Evolutionary conservation across 2,329 filamentous ascomycete species (phyloP), one percentile per base, ranked within the genome.

Genomic region (Nemania bipapillata): DNA sequence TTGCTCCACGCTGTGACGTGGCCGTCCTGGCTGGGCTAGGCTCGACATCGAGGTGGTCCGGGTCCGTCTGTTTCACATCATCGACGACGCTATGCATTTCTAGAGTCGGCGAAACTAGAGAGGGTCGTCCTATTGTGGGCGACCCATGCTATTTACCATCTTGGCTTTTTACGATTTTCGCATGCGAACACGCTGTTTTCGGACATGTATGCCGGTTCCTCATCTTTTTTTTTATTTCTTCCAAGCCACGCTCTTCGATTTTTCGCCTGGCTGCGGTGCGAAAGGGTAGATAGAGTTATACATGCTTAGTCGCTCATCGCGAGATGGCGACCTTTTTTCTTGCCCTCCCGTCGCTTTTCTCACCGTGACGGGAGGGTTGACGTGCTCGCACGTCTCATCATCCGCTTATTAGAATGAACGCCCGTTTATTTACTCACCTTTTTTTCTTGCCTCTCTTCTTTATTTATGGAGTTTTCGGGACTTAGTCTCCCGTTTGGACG

Each of bases 381-480:
- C 40, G 52, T 49, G 30, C 40, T 42, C 56, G 49, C 63, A 62
- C 42, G 35, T 49, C 32, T 22, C 20, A 59, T 37, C 24, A 59
- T 37, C 24, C 49, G 28, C n/a, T 65, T 61, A 60, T 49, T 49
- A 49, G 45, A 49, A 49, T 49, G 6, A 26, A 45, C 45, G n/a
- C 24, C 24, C 20, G 45, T 49, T 49, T 49, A 64, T 42, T 50
- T 30, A 32, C 30, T 28, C 24, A 15, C 15, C 20, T 30, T 52
- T n/a, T 56, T 30, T 50, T 42, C 35, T 63, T 40, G 24, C 28
- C 22, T 54, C 9, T 57, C 65, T 58, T 63, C 60, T 56, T 60
- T 50, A 47, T 47, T 49, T 58, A 66, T 62, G 74, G 74, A 75
- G 73, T 75, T 76, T 69, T 68, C 66, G 72, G 74, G 63, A 65